Base-by-base conservation (phyloP, 2,329 filamentous ascomycete species). In the Lasiodiplodia hormozganensis region DNA sequence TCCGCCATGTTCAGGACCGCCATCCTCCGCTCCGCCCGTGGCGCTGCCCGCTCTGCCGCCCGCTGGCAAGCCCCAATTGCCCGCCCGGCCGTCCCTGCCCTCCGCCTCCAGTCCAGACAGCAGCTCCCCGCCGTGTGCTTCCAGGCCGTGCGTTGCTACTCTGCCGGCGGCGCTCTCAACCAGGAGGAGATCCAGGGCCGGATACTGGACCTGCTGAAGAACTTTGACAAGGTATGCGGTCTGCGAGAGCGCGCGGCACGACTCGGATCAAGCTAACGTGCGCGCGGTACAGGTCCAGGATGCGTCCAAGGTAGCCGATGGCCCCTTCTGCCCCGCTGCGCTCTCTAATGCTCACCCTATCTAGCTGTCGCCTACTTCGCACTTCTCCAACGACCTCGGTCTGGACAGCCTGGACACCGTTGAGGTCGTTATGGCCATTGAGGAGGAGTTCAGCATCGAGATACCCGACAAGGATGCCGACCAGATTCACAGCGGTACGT, bases 361-460 rank as follows among this genome's bases (percentile, higher is more conserved):
- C 70, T 76, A 98, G 95, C 93, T 99, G 80, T 93, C 90, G 77
- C 84, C 88, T 72, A 86, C 85, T 66, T 91, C 95, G 69, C 94
- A 98, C 88, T 99, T 99, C 85, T 88, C 93, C 80, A 98, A 97
- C 82, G 95, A 99, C 84, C 92, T 99, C 72, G 96, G 94, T 73
- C 87, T 99, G 77, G 96, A 99, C 86, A 96, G 92, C 84, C 88
- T 99, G 82, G 96, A 99, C 82, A 97, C 96, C 72, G 96, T 99
- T 72, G 96, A 99, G 87, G 96, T 99, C 74, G 96, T 99, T 76
- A 99, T 99, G 96, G 96, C 96, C 74, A 98, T 99, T 84, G 96
- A 99, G 88, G 96, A 99, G 89, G 89, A 91, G 78, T 91, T 91
- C 84, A 91, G 93, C 91, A 96, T 97, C 81, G 94, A 97, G 88